A percentile compares a stretch with the other conserved stretches of the same genome.
Conservation (phyloP, 345 rosid species). For the Microthlaspi erraticum region DNA sequence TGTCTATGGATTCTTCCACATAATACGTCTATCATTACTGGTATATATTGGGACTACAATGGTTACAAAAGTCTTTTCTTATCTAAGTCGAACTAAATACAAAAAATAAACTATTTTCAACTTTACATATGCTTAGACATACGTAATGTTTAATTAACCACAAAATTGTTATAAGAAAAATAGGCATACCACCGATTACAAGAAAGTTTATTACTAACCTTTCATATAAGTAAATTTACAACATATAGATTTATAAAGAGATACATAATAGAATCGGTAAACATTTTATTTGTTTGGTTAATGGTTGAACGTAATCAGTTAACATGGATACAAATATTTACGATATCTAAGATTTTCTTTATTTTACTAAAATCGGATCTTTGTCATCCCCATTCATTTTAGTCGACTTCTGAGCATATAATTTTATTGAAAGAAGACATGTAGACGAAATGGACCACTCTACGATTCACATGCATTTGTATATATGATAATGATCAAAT, state of each 20-base stretch:
- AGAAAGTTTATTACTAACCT: neutral
- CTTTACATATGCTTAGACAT: neutral
- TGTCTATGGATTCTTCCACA: slow-evolving; percentile 4
- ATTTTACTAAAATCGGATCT: neutral
- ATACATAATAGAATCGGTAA: no score
- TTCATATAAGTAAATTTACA: neutral
- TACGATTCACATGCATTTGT: slow-evolving; percentile 28
- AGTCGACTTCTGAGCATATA: neutral
- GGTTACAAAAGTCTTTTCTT: neutral
- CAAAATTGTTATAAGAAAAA: neutral
- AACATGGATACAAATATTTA: neutral
- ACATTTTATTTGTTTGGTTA: no score
- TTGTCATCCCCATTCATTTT: neutral
- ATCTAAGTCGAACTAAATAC: neutral
- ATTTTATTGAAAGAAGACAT: neutral
- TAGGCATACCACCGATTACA: neutral
- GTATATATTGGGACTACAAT: neutral
- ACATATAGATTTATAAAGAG: neutral
- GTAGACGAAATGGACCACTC: slow-evolving; percentile 33
- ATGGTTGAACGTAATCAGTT: no score
- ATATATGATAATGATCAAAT: slow-evolving; percentile 21
- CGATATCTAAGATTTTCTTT: neutral
- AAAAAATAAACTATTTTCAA: neutral
- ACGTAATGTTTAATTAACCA: neutral
- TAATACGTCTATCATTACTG: neutral